Conservation (phyloP, 164 flowering plant genomes). For the Magnolia kwangsiensis region DNA sequence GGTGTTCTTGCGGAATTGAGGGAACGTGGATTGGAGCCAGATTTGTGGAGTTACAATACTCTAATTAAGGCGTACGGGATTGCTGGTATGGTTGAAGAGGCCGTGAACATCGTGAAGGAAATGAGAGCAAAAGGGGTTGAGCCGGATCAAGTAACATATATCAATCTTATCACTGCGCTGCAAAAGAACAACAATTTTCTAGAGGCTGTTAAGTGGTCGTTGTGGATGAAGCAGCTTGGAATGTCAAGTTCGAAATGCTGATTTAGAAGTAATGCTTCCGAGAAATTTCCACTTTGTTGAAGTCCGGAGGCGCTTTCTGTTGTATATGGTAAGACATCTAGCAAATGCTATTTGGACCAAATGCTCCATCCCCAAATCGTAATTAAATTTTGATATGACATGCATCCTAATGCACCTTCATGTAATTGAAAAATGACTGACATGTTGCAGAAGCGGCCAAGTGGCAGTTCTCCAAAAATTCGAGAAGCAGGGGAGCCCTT, state of each 20-base stretch:
- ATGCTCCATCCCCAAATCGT: not conserved
- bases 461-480: not conserved
- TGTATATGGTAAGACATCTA: no score
- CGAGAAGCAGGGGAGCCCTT: not conserved
- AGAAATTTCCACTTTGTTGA: no score
- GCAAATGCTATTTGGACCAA: no score
- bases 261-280: not conserved
- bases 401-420: not conserved
- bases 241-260: constrained; percentile 22
- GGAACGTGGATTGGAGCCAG: constrained; percentile 59
- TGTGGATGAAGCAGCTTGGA: constrained; percentile 94
- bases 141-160: constrained; percentile 75
- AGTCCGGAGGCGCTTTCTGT: no score
- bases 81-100: constrained; percentile 93
- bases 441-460: not conserved
- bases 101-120: constrained; percentile 64
- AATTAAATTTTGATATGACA: not conserved
- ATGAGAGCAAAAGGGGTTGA: constrained; percentile 75
- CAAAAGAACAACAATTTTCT: constrained; percentile 69
- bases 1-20: constrained; percentile 59
- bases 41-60: constrained; percentile 87
- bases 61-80: constrained; percentile 92
- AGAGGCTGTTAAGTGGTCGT: constrained; percentile 96
- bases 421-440: not conserved
- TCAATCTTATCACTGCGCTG: constrained; percentile 56